Percentiles rank a stretch among this genome's conserved stretches.
Conservation (phyloP, 495 filamentous ascomycete species). For the Filosporella fistucella region DNA sequence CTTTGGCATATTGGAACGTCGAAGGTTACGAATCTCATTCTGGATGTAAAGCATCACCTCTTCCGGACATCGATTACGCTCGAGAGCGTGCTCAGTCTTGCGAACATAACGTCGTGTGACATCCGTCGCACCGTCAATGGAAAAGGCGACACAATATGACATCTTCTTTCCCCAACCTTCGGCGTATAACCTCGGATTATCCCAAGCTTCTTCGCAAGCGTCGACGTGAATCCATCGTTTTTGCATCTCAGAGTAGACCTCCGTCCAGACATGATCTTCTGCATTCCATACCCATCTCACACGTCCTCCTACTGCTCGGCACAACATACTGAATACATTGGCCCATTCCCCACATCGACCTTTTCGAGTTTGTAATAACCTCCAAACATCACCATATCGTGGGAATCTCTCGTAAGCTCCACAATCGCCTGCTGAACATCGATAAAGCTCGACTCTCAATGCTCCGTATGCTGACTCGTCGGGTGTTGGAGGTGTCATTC, state of each 20-base stretch:
- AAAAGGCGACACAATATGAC: conserved; percentile 96
- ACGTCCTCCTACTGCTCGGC: conserved; percentile 81
- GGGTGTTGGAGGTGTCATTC: conserved; percentile 75
- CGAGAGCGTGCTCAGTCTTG: conserved; percentile 65
- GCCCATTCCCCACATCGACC: conserved; percentile 95
- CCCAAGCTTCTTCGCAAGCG: conserved; percentile 90
- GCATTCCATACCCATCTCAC: conserved; percentile 99
- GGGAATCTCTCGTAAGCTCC: conserved; percentile 82
- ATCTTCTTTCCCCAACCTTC: conserved; percentile 95
- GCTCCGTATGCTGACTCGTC: conserved; percentile 89
- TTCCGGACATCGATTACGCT: conserved; percentile 73
- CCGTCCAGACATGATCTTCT: conserved; percentile 97
- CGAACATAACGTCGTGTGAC: conserved; percentile 95
- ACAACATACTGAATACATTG: conserved; percentile 98
- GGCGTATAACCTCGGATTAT: conserved; percentile 87
- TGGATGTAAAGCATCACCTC: conserved; percentile 85
- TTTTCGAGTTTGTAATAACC: conserved; percentile 75
- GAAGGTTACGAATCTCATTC: conserved; percentile 79
- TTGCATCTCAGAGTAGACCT: conserved; percentile 92
- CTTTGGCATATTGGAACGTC: conserved; percentile 73
- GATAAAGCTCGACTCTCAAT: conserved; percentile 81
- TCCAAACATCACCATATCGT: conserved; percentile 94
- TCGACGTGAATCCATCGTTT: conserved; percentile 97
- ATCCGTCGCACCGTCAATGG: conserved; percentile 89
- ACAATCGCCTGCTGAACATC: conserved; percentile 69